A percentile compares a stretch with the other conserved stretches of the same genome.
Conservation (phyloP, 2,329 filamentous ascomycete species). For the Aspergillus clavatus region DNA sequence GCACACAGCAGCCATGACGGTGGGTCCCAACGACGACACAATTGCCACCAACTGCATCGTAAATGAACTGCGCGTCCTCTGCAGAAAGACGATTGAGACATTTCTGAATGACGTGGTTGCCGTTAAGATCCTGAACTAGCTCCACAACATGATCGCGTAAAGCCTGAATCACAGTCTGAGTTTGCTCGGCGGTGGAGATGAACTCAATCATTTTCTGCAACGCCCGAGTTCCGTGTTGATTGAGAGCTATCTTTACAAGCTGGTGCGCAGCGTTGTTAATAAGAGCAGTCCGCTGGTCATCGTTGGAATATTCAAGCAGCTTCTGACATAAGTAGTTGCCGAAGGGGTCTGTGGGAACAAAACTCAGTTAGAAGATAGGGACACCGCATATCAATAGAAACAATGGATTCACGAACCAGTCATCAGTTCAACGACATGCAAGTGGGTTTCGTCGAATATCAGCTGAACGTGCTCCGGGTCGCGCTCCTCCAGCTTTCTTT, state of each 20-base stretch:
- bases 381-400: background rate
- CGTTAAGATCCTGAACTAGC: slow-evolving; percentile 94
- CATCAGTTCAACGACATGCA: slow-evolving; percentile 96
- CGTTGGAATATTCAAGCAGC: slow-evolving; percentile 88
- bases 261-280: slow-evolving; percentile 84
- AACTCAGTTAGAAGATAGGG: slow-evolving; percentile 19
- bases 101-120: slow-evolving; percentile 99
- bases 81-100: slow-evolving; percentile 90
- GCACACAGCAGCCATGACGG: slow-evolving; percentile 93
- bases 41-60: slow-evolving; percentile 81
- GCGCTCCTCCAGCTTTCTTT: slow-evolving; percentile 94
- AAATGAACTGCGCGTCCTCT: slow-evolving; percentile 89
- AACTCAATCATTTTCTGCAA: slow-evolving; percentile 99
- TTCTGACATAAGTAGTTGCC: slow-evolving; percentile 99
- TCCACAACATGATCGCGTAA: slow-evolving; percentile 81
- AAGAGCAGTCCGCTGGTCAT: slow-evolving; percentile 87
- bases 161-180: slow-evolving; percentile 79
- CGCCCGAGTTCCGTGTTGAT: slow-evolving; percentile 94
- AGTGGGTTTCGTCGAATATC: slow-evolving; percentile 91
- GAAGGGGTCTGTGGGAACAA: slow-evolving; percentile 65
- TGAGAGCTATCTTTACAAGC: slow-evolving; percentile 88
- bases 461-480: slow-evolving; percentile 77
- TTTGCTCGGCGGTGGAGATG: slow-evolving; percentile 79
- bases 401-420: slow-evolving; percentile 53
- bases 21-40: slow-evolving; percentile 93